Evolutionary conservation across 1,139 yeast genomes (phyloP), one percentile per base, ranked within the genome.

Genomic region (Yamadazyma kanchanaburiensis): DNA sequence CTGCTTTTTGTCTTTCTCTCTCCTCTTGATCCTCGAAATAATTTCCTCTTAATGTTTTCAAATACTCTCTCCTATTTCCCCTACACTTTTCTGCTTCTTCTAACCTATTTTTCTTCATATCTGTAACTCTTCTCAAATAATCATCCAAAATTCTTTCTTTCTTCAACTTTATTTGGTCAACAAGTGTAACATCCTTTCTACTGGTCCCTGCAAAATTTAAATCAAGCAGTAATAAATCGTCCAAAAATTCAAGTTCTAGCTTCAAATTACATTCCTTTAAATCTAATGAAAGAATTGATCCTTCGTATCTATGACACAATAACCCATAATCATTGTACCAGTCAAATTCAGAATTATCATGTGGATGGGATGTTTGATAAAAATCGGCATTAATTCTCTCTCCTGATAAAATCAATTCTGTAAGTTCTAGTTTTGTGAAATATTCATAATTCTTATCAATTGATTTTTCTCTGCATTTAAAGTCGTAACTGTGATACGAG

Each of bases 311-410:
- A 21, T 35, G 35, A 25, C 43, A 45, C 5, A 38, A 43, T 25
- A 32, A 38, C 1, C 49, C 49, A 43, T 45, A 45, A 26, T 25
- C 25, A 26, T 39, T 42, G 24, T 28, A 45, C 49, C 49, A 45
- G 8, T 43, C 43, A 1, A 12, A 22, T 13, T 19, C 30, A 4
- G 35, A 30, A 5, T n/a, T 6, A 22, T 31, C 38, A 25, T 30
- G 16, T n/a, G 26, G 25, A 12, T 21, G 6, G 2, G 6, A 6
- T 2, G 26, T n/a, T 8, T 12, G 9, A 14, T 6, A 12, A 26
- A 35, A 43, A 20, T 40, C 38, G 6, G 25, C 27, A 5, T 19
- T 11, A 16, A 25, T 14, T 9, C 43, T 33, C n/a, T 34, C 39
- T 6, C 44, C 43, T 21, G 26, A 22, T 9, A 39, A 24, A 17